These are phyloP conservation scores for Xylaria palmicola DNA, from an alignment of 495 filamentous ascomycete genomes.

Conservation along the genomic window DNA sequence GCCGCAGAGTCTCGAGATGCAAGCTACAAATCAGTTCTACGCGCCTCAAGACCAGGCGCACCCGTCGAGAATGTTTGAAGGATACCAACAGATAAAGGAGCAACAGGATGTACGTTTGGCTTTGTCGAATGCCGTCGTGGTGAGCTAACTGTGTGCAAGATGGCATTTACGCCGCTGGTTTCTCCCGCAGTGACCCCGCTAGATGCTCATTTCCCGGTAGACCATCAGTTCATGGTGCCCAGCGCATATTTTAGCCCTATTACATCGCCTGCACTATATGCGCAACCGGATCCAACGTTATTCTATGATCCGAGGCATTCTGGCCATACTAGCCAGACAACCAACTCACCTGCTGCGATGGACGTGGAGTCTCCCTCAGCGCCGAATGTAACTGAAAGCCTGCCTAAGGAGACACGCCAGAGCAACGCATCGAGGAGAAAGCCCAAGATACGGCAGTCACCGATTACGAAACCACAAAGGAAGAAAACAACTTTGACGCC, in stretches of 20 bases:
- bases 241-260: constrained; percentile 94
- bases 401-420: constrained; percentile 50
- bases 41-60: constrained; percentile 49
- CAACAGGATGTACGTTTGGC: constrained; percentile 70
- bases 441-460: constrained; percentile 68
- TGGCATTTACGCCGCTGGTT: constrained; percentile 89
- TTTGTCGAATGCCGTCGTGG: constrained; percentile 7
- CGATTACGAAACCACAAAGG: constrained; percentile 77
- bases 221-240: constrained; percentile 77
- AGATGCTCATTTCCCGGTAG: constrained; percentile 74
- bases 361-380: constrained; percentile 43
- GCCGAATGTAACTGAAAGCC: constrained; percentile 31
- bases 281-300: constrained; percentile 60
- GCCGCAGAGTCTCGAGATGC: constrained; percentile 88
- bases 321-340: constrained; percentile 32
- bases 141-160: constrained; percentile 50
- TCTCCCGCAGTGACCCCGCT: constrained; percentile 93
- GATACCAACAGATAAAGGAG: constrained; percentile 66
- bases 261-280: constrained; percentile 86
- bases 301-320: constrained; percentile 43
- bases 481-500: constrained; percentile 58
- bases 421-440: constrained; percentile 49
- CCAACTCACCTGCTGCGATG: constrained; percentile 47
- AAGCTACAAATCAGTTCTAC: constrained; percentile 66
- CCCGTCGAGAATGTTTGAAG: constrained; percentile 35